phyloP scores from a whole-genome alignment of 148 eudicot genomes.

The Hydrangea macrophylla region DNA sequence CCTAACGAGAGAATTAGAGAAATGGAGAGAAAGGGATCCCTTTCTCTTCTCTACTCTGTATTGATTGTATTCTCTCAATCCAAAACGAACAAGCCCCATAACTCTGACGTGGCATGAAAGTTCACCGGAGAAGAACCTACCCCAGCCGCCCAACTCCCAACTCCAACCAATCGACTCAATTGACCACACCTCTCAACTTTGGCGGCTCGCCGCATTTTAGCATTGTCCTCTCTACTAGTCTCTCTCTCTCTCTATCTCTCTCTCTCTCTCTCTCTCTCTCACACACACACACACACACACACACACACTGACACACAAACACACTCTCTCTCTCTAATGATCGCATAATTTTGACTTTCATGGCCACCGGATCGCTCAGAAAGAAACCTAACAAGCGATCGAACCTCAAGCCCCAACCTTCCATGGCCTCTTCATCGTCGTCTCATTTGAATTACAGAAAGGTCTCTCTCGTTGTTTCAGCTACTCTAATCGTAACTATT shows the following conservation, averaged over 20 bases:
- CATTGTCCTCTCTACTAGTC: neutral
- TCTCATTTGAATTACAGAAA: conserved; percentile 20
- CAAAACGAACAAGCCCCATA: too few relatives aligned
- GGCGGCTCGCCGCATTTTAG: neutral
- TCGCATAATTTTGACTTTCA: too few relatives aligned
- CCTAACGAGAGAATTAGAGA: too few relatives aligned
- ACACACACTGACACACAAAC: neutral
- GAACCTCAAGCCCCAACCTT: conserved; percentile 15
- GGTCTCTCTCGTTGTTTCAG: conserved; percentile 20
- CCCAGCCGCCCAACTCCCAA: too few relatives aligned
- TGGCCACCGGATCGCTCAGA: conserved; percentile 37
- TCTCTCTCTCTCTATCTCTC: neutral
- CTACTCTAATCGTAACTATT: conserved; percentile 16
- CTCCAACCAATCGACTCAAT: too few relatives aligned
- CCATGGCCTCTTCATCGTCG: conserved; percentile 26
- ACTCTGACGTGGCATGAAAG: too few relatives aligned
- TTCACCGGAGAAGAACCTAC: too few relatives aligned
- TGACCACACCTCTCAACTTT: neutral
- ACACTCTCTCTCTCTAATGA: too few relatives aligned
- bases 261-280: too few relatives aligned
- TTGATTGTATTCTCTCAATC: too few relatives aligned
- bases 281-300: neutral
- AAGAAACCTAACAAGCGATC: conserved; percentile 37
- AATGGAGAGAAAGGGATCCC: too few relatives aligned
- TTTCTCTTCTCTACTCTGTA: too few relatives aligned